Evolutionary conservation across 1,139 yeast species (phyloP), one percentile per base, ranked within the genome.

Genomic region (Yamadazyma songkhlaensis): DNA sequence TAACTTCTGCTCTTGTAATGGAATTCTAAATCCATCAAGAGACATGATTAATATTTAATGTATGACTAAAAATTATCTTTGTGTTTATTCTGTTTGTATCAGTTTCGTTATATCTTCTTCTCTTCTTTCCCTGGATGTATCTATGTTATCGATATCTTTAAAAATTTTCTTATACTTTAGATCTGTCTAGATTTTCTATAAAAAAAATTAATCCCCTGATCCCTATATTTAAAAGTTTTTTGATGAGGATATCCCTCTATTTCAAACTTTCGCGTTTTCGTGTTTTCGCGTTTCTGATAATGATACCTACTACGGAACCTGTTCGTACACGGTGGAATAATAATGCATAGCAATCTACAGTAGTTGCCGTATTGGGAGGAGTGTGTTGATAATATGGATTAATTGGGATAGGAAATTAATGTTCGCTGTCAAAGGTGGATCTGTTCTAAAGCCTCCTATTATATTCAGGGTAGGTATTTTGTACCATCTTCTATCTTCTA

Each of bases 11-110:
- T 48, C 51, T 39, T 39, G 51, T 36, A 47, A 44, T 4, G 51
- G 51, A 32, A 46, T 37, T 43, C 50, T 46, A 35, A 48, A 47
- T 10, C 51, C 51, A 38, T 47, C 44, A 29, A 46, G 25, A 13
- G 42, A 36, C 42, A 39, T 36, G 9, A 9, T n/a, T 29, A 20
- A 14, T 14, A 15, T 13, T 27, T 25, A n/a, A n/a, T n/a, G n/a
- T n/a, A n/a, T n/a, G n/a, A n/a, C n/a, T n/a, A 5, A 12, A 25
- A 25, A 5, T 10, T 25, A 25, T n/a, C 27, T 15, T 34, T 6
- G 20, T 12, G 13, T 12, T 15, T 6, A 6, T 9, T 31, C 22
- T 13, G 8, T 14, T n/a, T 17, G 20, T 17, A 17, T 26, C 12
- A 14, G 6, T 20, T 15, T 14, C n/a, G n/a, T n/a, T 6, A 4